Conservation (phyloP, 345 rosid species). For the Heritiera fomes region DNA sequence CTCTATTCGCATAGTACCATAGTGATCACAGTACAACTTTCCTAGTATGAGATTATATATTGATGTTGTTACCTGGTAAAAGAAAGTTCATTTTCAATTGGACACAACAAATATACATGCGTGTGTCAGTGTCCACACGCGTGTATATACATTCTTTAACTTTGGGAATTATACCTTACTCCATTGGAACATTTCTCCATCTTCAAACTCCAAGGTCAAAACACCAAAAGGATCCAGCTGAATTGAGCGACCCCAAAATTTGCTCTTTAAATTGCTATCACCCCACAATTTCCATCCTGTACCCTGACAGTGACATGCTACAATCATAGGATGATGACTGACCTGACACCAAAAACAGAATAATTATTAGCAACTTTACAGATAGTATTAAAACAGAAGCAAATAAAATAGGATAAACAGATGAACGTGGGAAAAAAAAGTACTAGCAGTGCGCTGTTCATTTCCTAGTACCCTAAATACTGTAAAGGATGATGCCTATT, state of each 20-base stretch:
- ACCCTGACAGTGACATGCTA: slow-evolving; percentile 98
- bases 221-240: slow-evolving; percentile 96
- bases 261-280: slow-evolving; percentile 95
- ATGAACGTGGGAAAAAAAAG: slow-evolving; percentile 13
- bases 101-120: slow-evolving; percentile 23
- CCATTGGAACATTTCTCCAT: slow-evolving; percentile 92
- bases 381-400: neutral
- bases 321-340: slow-evolving; percentile 99
- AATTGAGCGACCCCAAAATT: slow-evolving; percentile 99
- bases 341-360: slow-evolving; percentile 66
- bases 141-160: neutral
- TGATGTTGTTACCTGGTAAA: slow-evolving; percentile 88
- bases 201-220: slow-evolving; percentile 83
- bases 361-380: neutral
- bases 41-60: slow-evolving; percentile 97
- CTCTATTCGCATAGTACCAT: slow-evolving; percentile 90
- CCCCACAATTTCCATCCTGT: slow-evolving; percentile 99
- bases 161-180: slow-evolving; percentile 60
- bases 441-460: neutral
- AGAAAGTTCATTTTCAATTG: slow-evolving; percentile 1
- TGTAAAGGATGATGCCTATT: neutral
- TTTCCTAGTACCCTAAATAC: neutral
- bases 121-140: slow-evolving; percentile 23
- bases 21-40: slow-evolving; percentile 93
- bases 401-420: neutral